Conservation (phyloP, 2,329 filamentous ascomycete genomes). For the Tolypocladium sp. region DNA sequence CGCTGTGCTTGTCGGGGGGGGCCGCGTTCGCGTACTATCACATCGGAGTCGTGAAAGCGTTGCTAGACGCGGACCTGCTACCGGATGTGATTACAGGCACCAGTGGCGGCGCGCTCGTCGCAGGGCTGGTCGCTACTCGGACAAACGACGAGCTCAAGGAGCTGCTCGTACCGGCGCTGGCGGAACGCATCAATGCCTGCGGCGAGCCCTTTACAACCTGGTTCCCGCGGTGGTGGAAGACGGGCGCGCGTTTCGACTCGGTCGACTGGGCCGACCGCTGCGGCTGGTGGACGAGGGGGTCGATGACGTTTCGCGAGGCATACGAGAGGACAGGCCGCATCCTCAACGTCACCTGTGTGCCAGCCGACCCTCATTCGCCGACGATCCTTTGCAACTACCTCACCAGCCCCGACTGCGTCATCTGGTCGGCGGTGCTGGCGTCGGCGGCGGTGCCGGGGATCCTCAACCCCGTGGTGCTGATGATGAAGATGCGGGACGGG, state of each 20-base stretch:
- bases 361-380: conserved; percentile 86
- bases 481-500: conserved; percentile 76
- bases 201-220: conserved; percentile 68
- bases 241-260: conserved; percentile 88
- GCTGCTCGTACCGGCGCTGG: conserved; percentile 79
- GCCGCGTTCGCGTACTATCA: conserved; percentile 96
- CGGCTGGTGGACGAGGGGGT: conserved; percentile 85
- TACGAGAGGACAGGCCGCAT: conserved; percentile 91
- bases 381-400: conserved; percentile 92
- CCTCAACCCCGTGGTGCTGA: conserved; percentile 85
- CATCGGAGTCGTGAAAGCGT: conserved; percentile 81
- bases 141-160: conserved; percentile 86
- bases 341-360: conserved; percentile 91
- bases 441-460: conserved; percentile 95
- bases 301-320: conserved; percentile 88
- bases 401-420: conserved; percentile 91
- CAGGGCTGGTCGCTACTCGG: conserved; percentile 76
- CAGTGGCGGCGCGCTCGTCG: conserved; percentile 85
- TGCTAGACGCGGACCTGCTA: conserved; percentile 76
- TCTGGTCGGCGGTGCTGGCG: conserved; percentile 93
- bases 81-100: conserved; percentile 96
- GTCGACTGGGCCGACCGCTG: conserved; percentile 81
- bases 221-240: conserved; percentile 80
- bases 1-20: conserved; percentile 85
- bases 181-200: conserved; percentile 76